A percentile compares a stretch with the other conserved stretches of the same genome.
Evolutionary conservation across 2,329 filamentous ascomycete genomes (phyloP).

Genomic region (Daldinia sp.): DNA sequence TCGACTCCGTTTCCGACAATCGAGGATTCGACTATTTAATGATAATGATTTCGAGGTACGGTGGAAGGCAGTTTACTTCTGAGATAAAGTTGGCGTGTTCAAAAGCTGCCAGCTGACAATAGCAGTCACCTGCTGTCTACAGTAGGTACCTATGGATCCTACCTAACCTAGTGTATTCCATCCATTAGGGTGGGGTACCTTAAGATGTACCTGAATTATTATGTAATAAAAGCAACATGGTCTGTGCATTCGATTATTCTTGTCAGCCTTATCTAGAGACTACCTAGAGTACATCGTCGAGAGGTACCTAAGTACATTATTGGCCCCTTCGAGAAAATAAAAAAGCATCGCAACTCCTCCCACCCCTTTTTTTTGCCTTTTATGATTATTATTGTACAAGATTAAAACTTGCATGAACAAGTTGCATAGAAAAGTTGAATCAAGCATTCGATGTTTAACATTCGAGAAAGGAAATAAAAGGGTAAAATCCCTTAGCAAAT

Average conservation of each 20-base stretch:
- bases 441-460: no score
- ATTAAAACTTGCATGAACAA: background rate
- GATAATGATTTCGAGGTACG: background rate
- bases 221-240: slow-evolving; percentile 1
- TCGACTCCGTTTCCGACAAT: background rate
- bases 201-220: background rate
- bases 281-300: no score
- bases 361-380: background rate
- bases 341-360: background rate
- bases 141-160: background rate
- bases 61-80: background rate
- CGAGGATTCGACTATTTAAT: slow-evolving; percentile 1
- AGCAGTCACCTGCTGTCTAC: no score
- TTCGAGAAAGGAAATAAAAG: background rate
- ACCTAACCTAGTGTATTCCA: no score
- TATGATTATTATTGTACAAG: background rate
- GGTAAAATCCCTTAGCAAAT: background rate
- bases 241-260: slow-evolving; percentile 5
- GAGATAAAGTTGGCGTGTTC: slow-evolving; percentile 7
- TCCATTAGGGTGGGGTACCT: no score
- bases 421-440: no score
- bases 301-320: slow-evolving; percentile 1
- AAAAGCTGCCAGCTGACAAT: slow-evolving; percentile 34
- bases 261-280: slow-evolving; percentile 7
- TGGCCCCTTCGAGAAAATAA: background rate